phyloP scores from a whole-genome alignment of 2,329 filamentous ascomycete genomes.

The Sporothrix pallida region DNA sequence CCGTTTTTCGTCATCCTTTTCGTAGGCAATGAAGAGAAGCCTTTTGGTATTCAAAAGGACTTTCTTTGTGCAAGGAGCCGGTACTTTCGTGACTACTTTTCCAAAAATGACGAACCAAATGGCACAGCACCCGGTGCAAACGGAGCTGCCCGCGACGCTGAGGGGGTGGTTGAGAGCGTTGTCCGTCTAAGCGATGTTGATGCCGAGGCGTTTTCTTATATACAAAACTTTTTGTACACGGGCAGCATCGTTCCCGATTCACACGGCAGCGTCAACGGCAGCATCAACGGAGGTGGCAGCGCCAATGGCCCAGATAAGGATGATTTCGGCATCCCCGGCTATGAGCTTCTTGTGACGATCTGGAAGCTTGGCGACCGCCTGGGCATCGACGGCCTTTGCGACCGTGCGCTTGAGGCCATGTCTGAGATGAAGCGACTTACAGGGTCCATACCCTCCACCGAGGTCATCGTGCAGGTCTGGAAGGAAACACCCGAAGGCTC shows the following conservation, averaged over 20 bases:
- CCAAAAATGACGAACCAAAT: background rate
- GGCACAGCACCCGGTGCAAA: background rate
- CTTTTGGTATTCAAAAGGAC: conserved; percentile 65
- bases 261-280: background rate
- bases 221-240: conserved; percentile 62
- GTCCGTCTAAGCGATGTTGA: conserved; percentile 57
- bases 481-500: conserved; percentile 66
- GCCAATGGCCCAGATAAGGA: conserved; percentile 37
- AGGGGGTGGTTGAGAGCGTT: conserved; percentile 53
- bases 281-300: background rate
- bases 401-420: conserved; percentile 64
- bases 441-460: conserved; percentile 61
- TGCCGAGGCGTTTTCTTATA: conserved; percentile 59
- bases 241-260: conserved; percentile 50
- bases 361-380: conserved; percentile 63
- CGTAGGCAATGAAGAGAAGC: conserved; percentile 57
- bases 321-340: conserved; percentile 53
- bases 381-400: conserved; percentile 61
- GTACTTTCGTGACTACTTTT: conserved; percentile 56
- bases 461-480: conserved; percentile 66
- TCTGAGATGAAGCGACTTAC: conserved; percentile 59
- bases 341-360: conserved; percentile 60
- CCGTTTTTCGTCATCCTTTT: conserved; percentile 61
- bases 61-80: conserved; percentile 60
- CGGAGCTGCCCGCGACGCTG: background rate